Evolutionary conservation across 768 basidiomycete species (phyloP), one percentile per base, ranked within the genome.

Genomic region (Rhizopogon vesiculosus): DNA sequence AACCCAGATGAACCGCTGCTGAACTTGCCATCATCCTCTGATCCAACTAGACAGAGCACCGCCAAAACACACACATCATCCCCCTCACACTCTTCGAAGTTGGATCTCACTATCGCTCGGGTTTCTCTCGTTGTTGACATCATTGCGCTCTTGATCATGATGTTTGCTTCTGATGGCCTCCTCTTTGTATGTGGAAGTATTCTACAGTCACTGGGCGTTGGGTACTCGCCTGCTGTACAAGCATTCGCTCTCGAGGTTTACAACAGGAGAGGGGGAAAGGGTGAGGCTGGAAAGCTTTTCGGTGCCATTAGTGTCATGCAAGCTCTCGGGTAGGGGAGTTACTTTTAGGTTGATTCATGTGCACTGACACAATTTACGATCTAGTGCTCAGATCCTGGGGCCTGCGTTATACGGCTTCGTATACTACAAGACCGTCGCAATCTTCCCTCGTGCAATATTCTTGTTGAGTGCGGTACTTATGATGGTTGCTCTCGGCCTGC

Each of bases 251-350:
- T 95, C 43, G 81, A 86, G 22, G 64, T 90, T 44, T 89, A 86
- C 58, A 71, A 72, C 29, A 70, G 69, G n/a, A 72, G 74, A 18
- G 80, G 79, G 1, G 80, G 84, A 3, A 49, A 56, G 42, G 76
- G 75, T 13, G 88, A 93, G 63, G 73, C 78, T 12, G 93, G 92
- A 3, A 78, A 75, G 61, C 74, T 97, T 16, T 94, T 93, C 63
- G 93, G 91, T 12, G 91, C 84, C 4, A 61, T 94, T 55, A 84
- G 86, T 54, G 88, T 94, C 29, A 60, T 92, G 4, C 82, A 88
- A 58, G 83, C 87, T 5, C 64, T 92, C 9, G 76, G 84, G 83
- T 86, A 38, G 22, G 61, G 44, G 75, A 50, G 22, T 57, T 51
- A 8, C 22, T 55, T 39, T 38, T 25, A 22, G 15, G 48, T 15